Conservation (phyloP, 192 early-diverging fungal species). For the Chytriomyces confervae region DNA sequence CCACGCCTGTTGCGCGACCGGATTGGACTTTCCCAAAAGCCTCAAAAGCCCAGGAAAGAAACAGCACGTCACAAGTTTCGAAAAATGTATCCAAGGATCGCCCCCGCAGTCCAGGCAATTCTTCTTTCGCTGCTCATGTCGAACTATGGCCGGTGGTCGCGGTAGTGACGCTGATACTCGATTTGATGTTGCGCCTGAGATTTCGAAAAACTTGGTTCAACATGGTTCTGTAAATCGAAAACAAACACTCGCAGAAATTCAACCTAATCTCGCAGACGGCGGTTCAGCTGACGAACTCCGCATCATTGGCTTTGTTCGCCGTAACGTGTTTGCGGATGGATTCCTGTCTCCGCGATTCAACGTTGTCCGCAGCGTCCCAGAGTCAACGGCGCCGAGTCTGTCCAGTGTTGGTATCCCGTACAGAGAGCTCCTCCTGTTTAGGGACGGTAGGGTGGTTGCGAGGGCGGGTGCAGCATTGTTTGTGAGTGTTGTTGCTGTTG, state of each 20-base stretch:
- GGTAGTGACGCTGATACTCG: not conserved
- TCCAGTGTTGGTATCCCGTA: conserved; percentile 6
- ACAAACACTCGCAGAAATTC: no score
- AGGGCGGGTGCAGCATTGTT: no score
- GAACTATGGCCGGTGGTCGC: not conserved
- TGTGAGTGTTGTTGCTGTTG: no score
- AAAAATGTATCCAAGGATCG: conserved; percentile 43
- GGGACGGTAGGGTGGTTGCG: no score
- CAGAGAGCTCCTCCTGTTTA: not conserved
- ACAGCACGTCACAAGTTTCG: conserved; percentile 49
- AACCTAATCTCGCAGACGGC: conserved; percentile 12
- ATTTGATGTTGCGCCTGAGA: not conserved
- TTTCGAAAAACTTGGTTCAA: no score
- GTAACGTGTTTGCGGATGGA: not conserved
- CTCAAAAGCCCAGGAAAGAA: conserved; percentile 37
- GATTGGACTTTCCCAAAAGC: conserved; percentile 38
- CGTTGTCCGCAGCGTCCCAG: conserved; percentile 5
- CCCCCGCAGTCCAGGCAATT: not conserved
- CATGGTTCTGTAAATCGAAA: no score
- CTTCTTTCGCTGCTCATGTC: not conserved
- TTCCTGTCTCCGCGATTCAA: conserved; percentile 1
- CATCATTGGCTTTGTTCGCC: conserved; percentile 15
- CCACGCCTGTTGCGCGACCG: conserved; percentile 59
- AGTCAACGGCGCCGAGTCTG: not conserved
- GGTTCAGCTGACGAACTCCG: not conserved